Percentiles rank a stretch among this genome's conserved stretches.
phyloP scores from a whole-genome alignment of 192 early-diverging fungal genomes.

The Coemansia sp. region DNA sequence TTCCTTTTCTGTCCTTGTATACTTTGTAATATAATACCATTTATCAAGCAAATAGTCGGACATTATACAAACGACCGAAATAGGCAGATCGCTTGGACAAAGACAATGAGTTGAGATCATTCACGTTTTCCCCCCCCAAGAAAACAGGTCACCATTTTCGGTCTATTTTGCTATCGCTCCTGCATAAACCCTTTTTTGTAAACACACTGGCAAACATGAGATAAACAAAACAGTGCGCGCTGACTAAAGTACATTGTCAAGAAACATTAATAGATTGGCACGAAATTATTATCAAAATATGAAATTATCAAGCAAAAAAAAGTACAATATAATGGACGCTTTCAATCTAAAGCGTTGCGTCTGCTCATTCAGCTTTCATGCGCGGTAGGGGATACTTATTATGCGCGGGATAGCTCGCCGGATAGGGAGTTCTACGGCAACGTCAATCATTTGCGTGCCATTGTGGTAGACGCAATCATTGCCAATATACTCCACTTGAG shows the following conservation, averaged over 20 bases:
- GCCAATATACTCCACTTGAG: constrained; percentile 49
- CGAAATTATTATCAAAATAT: background rate
- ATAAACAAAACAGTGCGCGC: constrained; percentile 5
- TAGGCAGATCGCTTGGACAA: constrained; percentile 9
- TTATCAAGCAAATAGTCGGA: background rate
- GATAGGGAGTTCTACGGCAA: constrained; percentile 35
- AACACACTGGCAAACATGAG: background rate
- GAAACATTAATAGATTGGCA: background rate
- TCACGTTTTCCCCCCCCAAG: background rate
- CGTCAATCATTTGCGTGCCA: constrained; percentile 46
- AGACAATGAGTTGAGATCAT: constrained; percentile 1
- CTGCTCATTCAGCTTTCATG: background rate
- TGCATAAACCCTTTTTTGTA: constrained; percentile 9
- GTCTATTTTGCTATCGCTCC: constrained; percentile 1
- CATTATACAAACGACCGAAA: background rate
- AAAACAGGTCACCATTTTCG: background rate
- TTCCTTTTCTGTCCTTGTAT: constrained; percentile 14
- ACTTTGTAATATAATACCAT: constrained; percentile 21
- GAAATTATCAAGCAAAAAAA: constrained; percentile 3
- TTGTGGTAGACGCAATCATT: constrained; percentile 54
- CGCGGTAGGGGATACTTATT: constrained; percentile 28
- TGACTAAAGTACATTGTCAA: background rate
- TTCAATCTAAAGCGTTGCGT: background rate
- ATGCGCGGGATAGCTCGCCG: constrained; percentile 42
- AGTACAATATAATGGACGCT: background rate